Evolutionary conservation across 2,329 filamentous ascomycete genomes (phyloP), one percentile per base, ranked within the genome.

Genomic region (Exophiala sp.): DNA sequence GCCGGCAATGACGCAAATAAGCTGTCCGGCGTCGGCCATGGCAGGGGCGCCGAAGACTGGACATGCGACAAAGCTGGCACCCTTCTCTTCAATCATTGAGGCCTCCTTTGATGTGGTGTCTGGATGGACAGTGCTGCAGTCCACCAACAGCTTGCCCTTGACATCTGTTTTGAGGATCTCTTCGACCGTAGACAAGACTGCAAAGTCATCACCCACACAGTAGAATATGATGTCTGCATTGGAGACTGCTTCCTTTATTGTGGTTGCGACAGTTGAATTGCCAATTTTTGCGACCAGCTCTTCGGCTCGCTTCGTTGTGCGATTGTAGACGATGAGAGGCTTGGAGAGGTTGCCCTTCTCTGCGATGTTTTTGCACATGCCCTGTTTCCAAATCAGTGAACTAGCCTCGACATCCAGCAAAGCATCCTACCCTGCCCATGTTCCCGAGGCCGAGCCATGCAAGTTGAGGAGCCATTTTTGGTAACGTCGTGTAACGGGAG

Each of bases 121-220:
- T 0, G 91, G 91, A 69, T 94, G 88, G 5, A 96, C 82, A 21
- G 91, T 96, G 3, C 89, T 94, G 77, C 87, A 91, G 67, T 96
- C 91, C 32, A 95, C 80, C 62, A 96, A 85, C 12, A 94, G 75
- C 73, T 95, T 96, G 57, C 83, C 84, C 24, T 77, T 77, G 14
- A 88, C 72, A 53, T 83, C 73, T 14, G 72, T 66, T 44, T 79
- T 64, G 3, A 89, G 72, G 29, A 86, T 80, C 2, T 77, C 68
- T 39, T 78, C 70, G 55, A 89, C 78, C 16, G 83, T 82, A 3
- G 79, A 73, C 53, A 83, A 79, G 40, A 95, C 83, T 4, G 88
- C 87, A 2, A 80, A 75, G 68, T 96, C 91, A 66, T 94, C 87
- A 61, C 86, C 83, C 3, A 96, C 78, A 66, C 89, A 95, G 57